Base-by-base conservation (phyloP, 805 yeast genomes). In the Hanseniaspora pseudoguilliermondii region DNA sequence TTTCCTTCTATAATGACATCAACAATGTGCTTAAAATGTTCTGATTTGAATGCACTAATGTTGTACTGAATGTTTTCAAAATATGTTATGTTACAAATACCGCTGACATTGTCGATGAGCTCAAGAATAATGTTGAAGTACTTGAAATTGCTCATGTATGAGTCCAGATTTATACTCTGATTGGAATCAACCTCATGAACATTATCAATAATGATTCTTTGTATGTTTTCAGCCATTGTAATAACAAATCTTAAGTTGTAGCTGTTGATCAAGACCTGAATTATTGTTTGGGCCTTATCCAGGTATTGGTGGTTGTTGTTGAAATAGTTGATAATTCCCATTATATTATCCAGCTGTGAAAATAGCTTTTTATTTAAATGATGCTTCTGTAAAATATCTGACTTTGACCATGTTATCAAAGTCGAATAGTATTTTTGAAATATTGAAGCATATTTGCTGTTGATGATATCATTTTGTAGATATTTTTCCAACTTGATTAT, bases 401-500 rank as follows among this genome's bases (percentile, higher is more conserved):
- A 15, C 9, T 46, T 46, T 8, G 56, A 36, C 23, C 39, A 18
- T 39, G 40, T 15, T 7, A 53, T 46, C 18, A 53, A 18, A 29
- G n/a, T 15, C 4, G 21, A 38, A 16, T 53, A 53, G n/a, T 44
- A 25, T 11, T 53, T 41, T 29, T 53, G 48, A 10, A 46, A 34
- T 11, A 21, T 29, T 15, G 42, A 16, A 15, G n/a, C n/a, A 20
- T 51, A 51, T 36, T 44, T 51, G 39, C 36, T 51, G 25, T n/a
- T 25, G 9, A 36, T 43, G 18, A 51, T 36, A 16, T 53, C 50
- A 16, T 46, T 21, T 15, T 53, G 29, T 16, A 53, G 9, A 29
- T 46, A 53, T 15, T 46, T 40, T 29, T 44, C 35, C n/a, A 53
- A n/a, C 16, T 38, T 46, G 13, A 18, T 39, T 9, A 53, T 53